Evolutionary conservation across 2,329 filamentous ascomycete genomes (phyloP).

Genomic region (Fusarium miscanthi): DNA sequence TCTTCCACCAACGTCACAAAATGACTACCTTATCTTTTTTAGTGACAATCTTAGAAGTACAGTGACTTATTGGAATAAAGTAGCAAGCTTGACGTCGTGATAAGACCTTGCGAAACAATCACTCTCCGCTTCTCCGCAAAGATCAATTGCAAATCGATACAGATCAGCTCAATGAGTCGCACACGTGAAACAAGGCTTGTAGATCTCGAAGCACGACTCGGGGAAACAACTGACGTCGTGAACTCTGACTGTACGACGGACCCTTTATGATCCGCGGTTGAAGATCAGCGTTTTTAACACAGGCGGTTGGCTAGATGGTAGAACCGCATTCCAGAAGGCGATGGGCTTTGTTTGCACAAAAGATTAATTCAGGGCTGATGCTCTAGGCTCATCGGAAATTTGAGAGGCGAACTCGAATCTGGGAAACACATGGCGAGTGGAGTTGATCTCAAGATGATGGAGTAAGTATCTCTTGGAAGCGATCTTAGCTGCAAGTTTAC

Average conservation of each 20-base stretch:
- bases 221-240: conserved; percentile 25
- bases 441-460: conserved; percentile 16
- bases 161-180: conserved; percentile 6
- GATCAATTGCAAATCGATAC: not conserved
- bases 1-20: not conserved
- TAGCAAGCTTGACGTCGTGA: conserved; percentile 14
- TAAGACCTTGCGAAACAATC: not conserved
- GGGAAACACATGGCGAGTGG: conserved; percentile 36
- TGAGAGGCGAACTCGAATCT: conserved; percentile 13
- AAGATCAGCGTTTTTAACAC: conserved; percentile 17
- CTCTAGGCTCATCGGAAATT: not conserved
- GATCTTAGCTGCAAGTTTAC: not conserved
- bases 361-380: conserved; percentile 13
- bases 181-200: conserved; percentile 8
- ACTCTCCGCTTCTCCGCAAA: not conserved
- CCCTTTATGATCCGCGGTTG: conserved; percentile 16
- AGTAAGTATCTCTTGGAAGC: not conserved
- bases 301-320: conserved; percentile 10
- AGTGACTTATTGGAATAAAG: conserved; percentile 3
- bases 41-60: not conserved
- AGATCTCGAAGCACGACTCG: conserved; percentile 29
- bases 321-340: conserved; percentile 30
- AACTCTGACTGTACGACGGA: conserved; percentile 5
- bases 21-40: no score
- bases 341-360: not conserved